A percentile compares a stretch with the other conserved stretches of the same genome.
phyloP scores from a whole-genome alignment of 176 grass and related monocot species.

The Carex cristatella region DNA sequence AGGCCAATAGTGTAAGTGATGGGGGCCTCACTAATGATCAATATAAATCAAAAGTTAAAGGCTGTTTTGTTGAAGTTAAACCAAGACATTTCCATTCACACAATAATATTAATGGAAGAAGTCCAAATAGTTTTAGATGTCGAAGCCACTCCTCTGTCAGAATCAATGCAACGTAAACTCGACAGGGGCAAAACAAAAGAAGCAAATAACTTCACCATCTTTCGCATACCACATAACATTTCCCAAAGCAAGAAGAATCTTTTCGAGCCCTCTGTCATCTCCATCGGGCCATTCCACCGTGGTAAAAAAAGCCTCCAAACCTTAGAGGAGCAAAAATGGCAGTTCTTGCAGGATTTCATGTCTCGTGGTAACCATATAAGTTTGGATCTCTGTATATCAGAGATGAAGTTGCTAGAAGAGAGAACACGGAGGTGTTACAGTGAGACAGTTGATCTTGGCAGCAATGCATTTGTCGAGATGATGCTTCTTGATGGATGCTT shows the following conservation, averaged over 20 bases:
- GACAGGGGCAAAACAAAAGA: neutral
- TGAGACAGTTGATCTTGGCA: neutral
- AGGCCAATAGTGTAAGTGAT: too few species aligned
- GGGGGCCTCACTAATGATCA: too few species aligned
- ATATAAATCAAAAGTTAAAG: too few species aligned
- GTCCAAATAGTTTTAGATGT: too few species aligned
- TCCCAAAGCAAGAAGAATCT: neutral
- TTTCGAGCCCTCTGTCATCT: neutral
- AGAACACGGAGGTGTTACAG: slow-evolving; percentile 13
- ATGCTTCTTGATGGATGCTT: slow-evolving; percentile 27
- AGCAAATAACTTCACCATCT: neutral
- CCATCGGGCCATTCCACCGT: slow-evolving; percentile 29
- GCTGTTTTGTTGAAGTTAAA: too few species aligned
- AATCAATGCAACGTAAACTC: neutral
- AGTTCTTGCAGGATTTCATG: neutral
- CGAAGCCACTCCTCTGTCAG: neutral
- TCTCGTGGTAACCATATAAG: neutral
- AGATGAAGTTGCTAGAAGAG: neutral
- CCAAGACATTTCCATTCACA: too few species aligned
- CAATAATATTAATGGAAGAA: too few species aligned
- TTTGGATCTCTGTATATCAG: neutral
- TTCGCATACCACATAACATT: neutral
- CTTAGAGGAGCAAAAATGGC: slow-evolving; percentile 23
- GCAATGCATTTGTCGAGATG: neutral
- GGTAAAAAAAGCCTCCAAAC: neutral